Percentiles rank a stretch among this genome's conserved stretches.
These are phyloP conservation scores for Calocybe cyanea DNA, from an alignment of 768 basidiomycete species.

Conservation along the genomic window DNA sequence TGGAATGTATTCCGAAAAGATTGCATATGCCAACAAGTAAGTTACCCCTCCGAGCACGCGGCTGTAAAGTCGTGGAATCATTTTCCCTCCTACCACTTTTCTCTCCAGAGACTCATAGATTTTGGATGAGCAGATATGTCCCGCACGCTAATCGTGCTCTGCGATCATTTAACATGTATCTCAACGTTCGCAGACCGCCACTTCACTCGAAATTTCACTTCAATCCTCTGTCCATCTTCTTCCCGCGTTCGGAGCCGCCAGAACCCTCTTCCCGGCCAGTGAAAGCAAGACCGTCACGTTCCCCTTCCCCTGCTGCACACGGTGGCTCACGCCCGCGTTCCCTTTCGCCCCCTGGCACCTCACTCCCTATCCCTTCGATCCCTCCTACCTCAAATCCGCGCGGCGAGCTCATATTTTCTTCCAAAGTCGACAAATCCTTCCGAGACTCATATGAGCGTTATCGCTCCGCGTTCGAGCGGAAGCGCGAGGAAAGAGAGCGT, in stretches of 20 bases:
- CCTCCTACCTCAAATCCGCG: conserved; percentile 87
- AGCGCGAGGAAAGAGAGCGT: conserved; percentile 59
- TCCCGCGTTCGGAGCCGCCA: conserved; percentile 36
- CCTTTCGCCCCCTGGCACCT: conserved; percentile 33
- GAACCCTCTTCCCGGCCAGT: conserved; percentile 22
- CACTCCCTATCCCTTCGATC: conserved; percentile 71
- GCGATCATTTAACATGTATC: conserved; percentile 92
- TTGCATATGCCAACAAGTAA: conserved; percentile 93
- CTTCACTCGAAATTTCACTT: conserved; percentile 54
- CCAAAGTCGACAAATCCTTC: conserved; percentile 76
- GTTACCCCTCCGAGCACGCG: conserved; percentile 21
- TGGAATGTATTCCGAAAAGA: conserved; percentile 95
- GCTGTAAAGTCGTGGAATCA: not conserved
- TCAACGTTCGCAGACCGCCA: conserved; percentile 86
- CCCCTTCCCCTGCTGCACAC: conserved; percentile 35
- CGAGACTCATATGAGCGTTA: conserved; percentile 92
- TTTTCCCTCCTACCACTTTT: too few relatives aligned
- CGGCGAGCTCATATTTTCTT: conserved; percentile 95
- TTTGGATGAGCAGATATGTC: conserved; percentile 67
- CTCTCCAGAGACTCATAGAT: not conserved
- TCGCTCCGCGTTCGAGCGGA: conserved; percentile 79
- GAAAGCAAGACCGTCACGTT: conserved; percentile 24
- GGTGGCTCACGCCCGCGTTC: conserved; percentile 28
- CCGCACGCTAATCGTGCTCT: conserved; percentile 92
- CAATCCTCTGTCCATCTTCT: conserved; percentile 60